A percentile compares a stretch with the other conserved stretches of the same genome.
Evolutionary conservation across 2,329 filamentous ascomycete species (phyloP).

Genomic region (Colletotrichum eleusines): DNA sequence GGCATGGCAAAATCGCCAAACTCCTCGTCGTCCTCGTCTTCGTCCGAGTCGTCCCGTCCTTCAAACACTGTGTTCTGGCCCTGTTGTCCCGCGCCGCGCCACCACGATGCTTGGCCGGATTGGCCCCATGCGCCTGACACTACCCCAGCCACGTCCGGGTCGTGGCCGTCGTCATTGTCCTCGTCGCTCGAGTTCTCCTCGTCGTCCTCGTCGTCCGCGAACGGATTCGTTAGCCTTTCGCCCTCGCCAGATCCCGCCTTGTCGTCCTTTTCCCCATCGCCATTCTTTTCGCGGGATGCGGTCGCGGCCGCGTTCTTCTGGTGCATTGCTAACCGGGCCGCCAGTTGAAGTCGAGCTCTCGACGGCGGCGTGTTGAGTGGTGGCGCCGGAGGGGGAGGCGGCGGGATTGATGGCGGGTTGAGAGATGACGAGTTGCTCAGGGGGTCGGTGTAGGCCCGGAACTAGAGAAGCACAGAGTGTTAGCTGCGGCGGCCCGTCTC

Average conservation of each 20-base stretch:
- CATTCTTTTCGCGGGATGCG: slow-evolving; percentile 56
- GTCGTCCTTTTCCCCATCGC: slow-evolving; percentile 53
- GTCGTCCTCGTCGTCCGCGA: slow-evolving; percentile 68
- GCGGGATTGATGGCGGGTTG: slow-evolving; percentile 69
- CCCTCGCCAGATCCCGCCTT: slow-evolving; percentile 41
- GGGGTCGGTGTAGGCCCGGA: slow-evolving; percentile 70
- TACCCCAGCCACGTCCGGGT: slow-evolving; percentile 36
- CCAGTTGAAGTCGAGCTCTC: slow-evolving; percentile 88
- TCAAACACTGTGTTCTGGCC: slow-evolving; percentile 52
- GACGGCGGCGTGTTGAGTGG: slow-evolving; percentile 89
- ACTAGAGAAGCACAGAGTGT: slow-evolving; percentile 55
- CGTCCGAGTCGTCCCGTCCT: slow-evolving; percentile 61
- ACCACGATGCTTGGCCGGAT: slow-evolving; percentile 60
- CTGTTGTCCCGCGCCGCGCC: slow-evolving; percentile 56
- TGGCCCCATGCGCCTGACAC: slow-evolving; percentile 47
- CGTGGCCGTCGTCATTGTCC: slow-evolving; percentile 58
- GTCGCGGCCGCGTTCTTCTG: slow-evolving; percentile 70
- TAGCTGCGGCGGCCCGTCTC: slow-evolving; percentile 25
- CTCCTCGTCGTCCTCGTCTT: slow-evolving; percentile 70
- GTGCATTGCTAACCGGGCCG: slow-evolving; percentile 84
- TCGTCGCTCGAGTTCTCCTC: slow-evolving; percentile 65
- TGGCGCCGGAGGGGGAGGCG: slow-evolving; percentile 75
- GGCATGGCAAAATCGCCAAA: slow-evolving; percentile 78
- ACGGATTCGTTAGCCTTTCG: slow-evolving; percentile 59
- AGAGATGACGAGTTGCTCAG: slow-evolving; percentile 61